Conservation (phyloP, 768 basidiomycete species). For the Tricholoma matsutake region DNA sequence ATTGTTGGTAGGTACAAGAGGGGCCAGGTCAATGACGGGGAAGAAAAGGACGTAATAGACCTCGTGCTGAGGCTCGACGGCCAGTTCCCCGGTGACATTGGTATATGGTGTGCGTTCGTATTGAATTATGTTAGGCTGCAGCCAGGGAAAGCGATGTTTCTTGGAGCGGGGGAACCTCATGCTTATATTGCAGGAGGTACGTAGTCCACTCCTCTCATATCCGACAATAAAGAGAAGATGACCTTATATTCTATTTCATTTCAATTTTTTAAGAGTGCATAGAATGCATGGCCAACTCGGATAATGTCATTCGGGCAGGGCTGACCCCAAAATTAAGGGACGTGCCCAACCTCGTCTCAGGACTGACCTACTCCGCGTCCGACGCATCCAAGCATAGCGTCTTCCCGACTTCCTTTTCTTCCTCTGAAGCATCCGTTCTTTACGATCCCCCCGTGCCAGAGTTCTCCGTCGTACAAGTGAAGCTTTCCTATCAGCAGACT, state of each 20-base stretch:
- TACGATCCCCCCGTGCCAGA: constrained; percentile 95
- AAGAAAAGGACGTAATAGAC: constrained; percentile 46
- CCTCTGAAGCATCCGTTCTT: constrained; percentile 28
- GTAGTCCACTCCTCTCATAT: constrained; percentile 15
- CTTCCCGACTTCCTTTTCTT: constrained; percentile 47
- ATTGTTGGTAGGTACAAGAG: constrained; percentile 64
- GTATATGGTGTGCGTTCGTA: constrained; percentile 87
- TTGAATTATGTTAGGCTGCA: constrained; percentile 81
- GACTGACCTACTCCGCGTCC: constrained; percentile 81
- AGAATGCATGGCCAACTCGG: constrained; percentile 98
- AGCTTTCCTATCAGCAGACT: constrained; percentile 39
- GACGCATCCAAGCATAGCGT: constrained; percentile 70
- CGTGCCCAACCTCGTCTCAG: constrained; percentile 82
- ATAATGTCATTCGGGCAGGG: constrained; percentile 98
- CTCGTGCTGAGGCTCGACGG: constrained; percentile 60
- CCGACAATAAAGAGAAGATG: constrained; percentile 3
- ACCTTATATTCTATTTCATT: not conserved
- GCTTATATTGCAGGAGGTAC: constrained; percentile 92
- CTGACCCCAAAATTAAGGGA: constrained; percentile 96
- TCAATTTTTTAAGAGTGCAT: constrained; percentile 72
- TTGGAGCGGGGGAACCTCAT: constrained; percentile 95
- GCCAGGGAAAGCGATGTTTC: constrained; percentile 88
- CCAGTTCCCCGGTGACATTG: constrained; percentile 91
- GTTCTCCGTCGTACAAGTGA: constrained; percentile 78
- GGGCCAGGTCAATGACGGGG: constrained; percentile 35